phyloP scores from a whole-genome alignment of 768 basidiomycete genomes.

The Lactarius psammicola region DNA sequence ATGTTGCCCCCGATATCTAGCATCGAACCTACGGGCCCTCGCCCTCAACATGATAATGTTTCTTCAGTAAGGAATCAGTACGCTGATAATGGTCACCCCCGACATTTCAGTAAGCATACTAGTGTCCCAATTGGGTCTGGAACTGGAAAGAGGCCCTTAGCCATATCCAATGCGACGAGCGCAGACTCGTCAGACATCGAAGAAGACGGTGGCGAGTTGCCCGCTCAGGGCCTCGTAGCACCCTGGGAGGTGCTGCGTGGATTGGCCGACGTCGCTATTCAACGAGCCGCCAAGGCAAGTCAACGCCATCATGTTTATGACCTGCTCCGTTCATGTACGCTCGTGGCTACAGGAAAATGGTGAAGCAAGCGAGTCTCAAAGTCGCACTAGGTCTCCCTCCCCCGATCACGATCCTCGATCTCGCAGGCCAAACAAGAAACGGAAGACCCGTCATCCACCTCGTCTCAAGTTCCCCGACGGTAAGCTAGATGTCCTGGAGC shows the following conservation, averaged over 20 bases:
- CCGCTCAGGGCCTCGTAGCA: conserved; percentile 77
- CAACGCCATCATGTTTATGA: not conserved
- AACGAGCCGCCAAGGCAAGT: conserved; percentile 72
- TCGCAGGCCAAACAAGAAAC: conserved; percentile 64
- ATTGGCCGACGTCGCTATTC: conserved; percentile 76
- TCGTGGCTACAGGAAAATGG: conserved; percentile 61
- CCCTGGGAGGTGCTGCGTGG: conserved; percentile 85
- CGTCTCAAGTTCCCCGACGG: conserved; percentile 77
- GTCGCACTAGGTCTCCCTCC: conserved; percentile 70
- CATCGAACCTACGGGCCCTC: conserved; percentile 26
- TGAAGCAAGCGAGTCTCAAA: conserved; percentile 71
- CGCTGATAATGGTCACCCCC: conserved; percentile 40
- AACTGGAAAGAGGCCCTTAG: conserved; percentile 55
- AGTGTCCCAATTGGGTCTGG: conserved; percentile 35
- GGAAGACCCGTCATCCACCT: conserved; percentile 63
- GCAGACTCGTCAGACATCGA: conserved; percentile 84
- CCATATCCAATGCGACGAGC: conserved; percentile 67
- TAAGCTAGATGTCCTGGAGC: conserved; percentile 34
- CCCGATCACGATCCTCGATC: conserved; percentile 68
- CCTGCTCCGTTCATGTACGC: not conserved
- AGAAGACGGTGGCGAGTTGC: conserved; percentile 79
- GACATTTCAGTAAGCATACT: conserved; percentile 29
- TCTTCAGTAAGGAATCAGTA: conserved; percentile 61
- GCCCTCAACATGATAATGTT: conserved; percentile 45
- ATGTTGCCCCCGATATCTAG: conserved; percentile 27